Evolutionary conservation across 2,329 filamentous ascomycete genomes (phyloP), one percentile per base, ranked within the genome.

Genomic region (Monilinia polystroma): DNA sequence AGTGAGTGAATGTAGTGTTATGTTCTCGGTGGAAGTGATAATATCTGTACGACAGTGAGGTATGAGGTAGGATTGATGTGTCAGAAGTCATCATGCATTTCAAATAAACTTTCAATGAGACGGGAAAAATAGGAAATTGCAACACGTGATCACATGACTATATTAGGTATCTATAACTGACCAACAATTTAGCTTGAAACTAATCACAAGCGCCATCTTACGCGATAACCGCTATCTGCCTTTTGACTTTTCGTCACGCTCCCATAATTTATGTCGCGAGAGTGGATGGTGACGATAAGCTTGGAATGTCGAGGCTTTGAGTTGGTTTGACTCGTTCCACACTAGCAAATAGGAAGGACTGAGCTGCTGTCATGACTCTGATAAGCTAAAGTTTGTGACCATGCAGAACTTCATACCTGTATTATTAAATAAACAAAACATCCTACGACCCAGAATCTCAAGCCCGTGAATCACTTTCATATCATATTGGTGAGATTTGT

Each of bases 151-250:
- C 45, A 62, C n/a, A 4, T 62, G 58, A 62, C 26, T 38, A 51
- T 2, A 26, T 62, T 14, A n/a, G n/a, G n/a, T 35, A 20, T 51
- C 10, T 26, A 60, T 14, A 45, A n/a, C 26, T 57, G 51, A 6
- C 62, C 62, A 64, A 64, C 57, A 38, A 47, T 47, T 10, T 6
- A 18, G 10, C 8, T 14, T 35, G 23, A 23, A 45, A 23, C 3
- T 5, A 32, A 16, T 65, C 53, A 49, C 63, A 65, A 65, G 63
- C 63, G 63, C 63, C 51, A 65, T 65, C 43, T 65, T 65, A 38
- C 63, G 63, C 63, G 63, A 51, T 65, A 65, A 65, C 16, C 63
- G 63, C 63, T 65, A 65, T 65, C 63, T 64, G 51, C 26, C 35
- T 45, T 56, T 32, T n/a, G 7, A 45, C 41, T 45, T 49, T 49